phyloP scores from a whole-genome alignment of 441 rosid genomes.

The Pelargonium australe region DNA sequence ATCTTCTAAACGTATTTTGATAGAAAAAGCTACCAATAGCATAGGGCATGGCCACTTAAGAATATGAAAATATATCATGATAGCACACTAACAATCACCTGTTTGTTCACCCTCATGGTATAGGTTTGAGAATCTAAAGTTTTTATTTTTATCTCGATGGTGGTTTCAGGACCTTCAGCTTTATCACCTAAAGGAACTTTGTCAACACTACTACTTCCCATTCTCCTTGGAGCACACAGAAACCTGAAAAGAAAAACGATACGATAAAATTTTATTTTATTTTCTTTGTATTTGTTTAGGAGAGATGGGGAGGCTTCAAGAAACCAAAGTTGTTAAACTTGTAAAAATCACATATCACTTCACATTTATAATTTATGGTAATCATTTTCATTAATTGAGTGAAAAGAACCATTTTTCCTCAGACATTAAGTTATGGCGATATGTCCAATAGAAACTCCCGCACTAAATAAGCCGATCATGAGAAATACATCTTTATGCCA shows the following conservation, averaged over 20 bases:
- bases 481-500: background rate
- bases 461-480: background rate
- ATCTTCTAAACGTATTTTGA: background rate
- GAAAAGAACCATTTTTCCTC: background rate
- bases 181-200: slow-evolving; percentile 32
- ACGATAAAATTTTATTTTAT: background rate
- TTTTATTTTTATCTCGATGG: slow-evolving; percentile 80
- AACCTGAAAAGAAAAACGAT: slow-evolving; percentile 17
- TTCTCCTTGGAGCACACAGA: slow-evolving; percentile 28
- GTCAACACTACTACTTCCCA: slow-evolving; percentile 52
- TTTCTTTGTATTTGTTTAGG: background rate
- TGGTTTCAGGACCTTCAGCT: slow-evolving; percentile 49
- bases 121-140: slow-evolving; percentile 93
- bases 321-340: background rate
- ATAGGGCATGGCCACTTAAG: background rate
- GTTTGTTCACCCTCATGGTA: slow-evolving; percentile 81
- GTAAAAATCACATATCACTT: background rate
- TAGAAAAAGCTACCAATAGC: background rate
- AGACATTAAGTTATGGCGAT: background rate
- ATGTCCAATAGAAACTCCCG: background rate
- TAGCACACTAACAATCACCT: slow-evolving; percentile 34
- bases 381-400: background rate
- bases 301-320: background rate
- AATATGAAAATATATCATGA: slow-evolving; percentile 9
- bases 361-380: no score